These are phyloP conservation scores for Bolboschoenus planiculmis DNA, from an alignment of 176 grass and related monocot genomes.

Conservation along the genomic window DNA sequence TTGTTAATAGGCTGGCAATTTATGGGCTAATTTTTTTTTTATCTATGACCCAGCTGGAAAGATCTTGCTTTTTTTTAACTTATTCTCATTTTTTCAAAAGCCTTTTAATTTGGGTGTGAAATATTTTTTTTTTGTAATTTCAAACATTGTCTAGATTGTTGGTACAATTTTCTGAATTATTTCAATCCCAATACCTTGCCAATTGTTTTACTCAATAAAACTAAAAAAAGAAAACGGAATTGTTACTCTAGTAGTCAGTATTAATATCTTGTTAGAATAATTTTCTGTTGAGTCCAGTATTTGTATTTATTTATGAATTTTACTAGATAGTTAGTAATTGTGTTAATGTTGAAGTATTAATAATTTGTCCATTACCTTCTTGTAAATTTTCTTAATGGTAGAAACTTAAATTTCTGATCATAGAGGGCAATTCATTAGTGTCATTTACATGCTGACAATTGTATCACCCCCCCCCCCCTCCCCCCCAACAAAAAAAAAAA, in stretches of 20 bases:
- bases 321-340: not conserved
- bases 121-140: not conserved
- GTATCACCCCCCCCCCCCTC: not conserved
- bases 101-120: not conserved
- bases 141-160: not conserved
- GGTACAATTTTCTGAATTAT: not conserved
- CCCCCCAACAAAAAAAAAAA: too few species aligned
- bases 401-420: not conserved
- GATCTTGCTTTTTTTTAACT: constrained; percentile 9
- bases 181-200: not conserved
- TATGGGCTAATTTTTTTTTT: not conserved
- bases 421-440: not conserved
- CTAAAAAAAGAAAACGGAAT: not conserved
- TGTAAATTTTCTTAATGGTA: not conserved
- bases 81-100: constrained; percentile 9
- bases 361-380: not conserved
- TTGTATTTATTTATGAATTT: not conserved
- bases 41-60: constrained; percentile 9
- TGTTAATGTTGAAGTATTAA: not conserved
- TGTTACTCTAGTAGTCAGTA: not conserved
- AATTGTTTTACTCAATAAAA: not conserved
- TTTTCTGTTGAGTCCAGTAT: not conserved
- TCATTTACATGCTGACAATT: not conserved
- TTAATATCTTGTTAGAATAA: not conserved
- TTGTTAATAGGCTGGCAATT: not conserved